phyloP scores from a whole-genome alignment of 805 yeast genomes.

The Komagataella phaffii region DNA sequence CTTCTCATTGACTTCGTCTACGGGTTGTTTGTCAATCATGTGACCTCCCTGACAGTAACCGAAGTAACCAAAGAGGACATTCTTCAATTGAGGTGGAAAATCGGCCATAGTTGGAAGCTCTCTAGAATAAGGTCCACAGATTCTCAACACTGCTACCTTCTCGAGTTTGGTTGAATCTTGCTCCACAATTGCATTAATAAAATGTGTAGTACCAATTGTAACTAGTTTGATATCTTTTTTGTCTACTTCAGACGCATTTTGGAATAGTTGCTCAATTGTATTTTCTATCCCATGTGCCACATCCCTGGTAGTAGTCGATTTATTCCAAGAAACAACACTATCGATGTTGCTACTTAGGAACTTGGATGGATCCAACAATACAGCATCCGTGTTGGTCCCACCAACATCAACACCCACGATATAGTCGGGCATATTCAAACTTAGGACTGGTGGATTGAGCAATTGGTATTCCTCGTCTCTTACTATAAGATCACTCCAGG shows the following conservation, averaged over 20 bases:
- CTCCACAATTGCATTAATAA: slow-evolving; percentile 36
- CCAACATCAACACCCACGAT: slow-evolving; percentile 33
- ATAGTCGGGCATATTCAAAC: background rate
- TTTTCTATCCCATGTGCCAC: slow-evolving; percentile 27
- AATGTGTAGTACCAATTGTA: slow-evolving; percentile 40
- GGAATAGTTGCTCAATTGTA: slow-evolving; percentile 22
- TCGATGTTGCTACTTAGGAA: slow-evolving; percentile 1
- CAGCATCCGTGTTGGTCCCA: slow-evolving; percentile 38
- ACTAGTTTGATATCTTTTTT: slow-evolving; percentile 22
- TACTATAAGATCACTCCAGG: too few relatives aligned
- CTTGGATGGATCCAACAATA: slow-evolving; percentile 23
- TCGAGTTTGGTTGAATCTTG: slow-evolving; percentile 27
- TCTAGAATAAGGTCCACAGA: slow-evolving; percentile 28
- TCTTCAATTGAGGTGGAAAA: slow-evolving; percentile 24
- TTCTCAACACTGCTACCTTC: slow-evolving; percentile 29
- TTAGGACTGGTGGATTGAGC: too few relatives aligned
- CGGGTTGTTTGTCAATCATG: slow-evolving; percentile 25
- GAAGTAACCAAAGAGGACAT: slow-evolving; percentile 21
- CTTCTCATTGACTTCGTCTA: slow-evolving; percentile 17
- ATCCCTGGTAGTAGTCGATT: slow-evolving; percentile 28
- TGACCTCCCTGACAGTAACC: slow-evolving; percentile 26
- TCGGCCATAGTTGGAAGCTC: slow-evolving; percentile 28
- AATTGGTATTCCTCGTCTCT: too few relatives aligned
- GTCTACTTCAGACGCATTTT: slow-evolving; percentile 6
- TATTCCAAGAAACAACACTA: slow-evolving; percentile 16